Conservation (phyloP, 208 protist genomes). For the Lotmaria passim region DNA sequence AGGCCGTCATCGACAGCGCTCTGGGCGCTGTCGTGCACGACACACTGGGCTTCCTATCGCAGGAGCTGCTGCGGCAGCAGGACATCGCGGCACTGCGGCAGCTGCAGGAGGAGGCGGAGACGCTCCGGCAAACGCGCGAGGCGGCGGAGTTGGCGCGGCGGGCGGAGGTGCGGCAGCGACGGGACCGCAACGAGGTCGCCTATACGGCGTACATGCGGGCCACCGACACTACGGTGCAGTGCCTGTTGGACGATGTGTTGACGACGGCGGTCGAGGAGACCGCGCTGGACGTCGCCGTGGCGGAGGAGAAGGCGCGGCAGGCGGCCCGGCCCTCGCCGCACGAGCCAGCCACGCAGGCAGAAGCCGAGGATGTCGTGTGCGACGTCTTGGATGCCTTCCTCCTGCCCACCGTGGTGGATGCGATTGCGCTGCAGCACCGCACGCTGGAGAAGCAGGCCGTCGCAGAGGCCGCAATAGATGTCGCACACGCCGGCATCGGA, state of each 20-base stretch:
- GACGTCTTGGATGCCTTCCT: slow-evolving; percentile 85
- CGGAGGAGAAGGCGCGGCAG: slow-evolving; percentile 51
- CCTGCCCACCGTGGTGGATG: slow-evolving; percentile 69
- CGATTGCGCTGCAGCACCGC: slow-evolving; percentile 40
- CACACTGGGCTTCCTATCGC: slow-evolving; percentile 86
- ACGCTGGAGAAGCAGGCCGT: slow-evolving; percentile 59
- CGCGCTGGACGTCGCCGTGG: slow-evolving; percentile 73
- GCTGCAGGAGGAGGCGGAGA: slow-evolving; percentile 70
- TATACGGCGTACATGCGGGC: slow-evolving; percentile 65
- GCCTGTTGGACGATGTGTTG: slow-evolving; percentile 73
- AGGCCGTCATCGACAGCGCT: slow-evolving; percentile 60
- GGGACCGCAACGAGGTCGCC: slow-evolving; percentile 78
- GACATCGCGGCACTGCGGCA: slow-evolving; percentile 62
- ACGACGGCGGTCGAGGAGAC: slow-evolving; percentile 49
- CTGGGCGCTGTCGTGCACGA: slow-evolving; percentile 83
- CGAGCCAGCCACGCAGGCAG: slow-evolving; percentile 26
- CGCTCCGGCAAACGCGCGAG: slow-evolving; percentile 73
- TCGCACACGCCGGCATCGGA: slow-evolving; percentile 11
- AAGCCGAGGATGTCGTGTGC: slow-evolving; percentile 55
- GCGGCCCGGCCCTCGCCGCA: slow-evolving; percentile 35
- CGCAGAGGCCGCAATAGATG: slow-evolving; percentile 50
- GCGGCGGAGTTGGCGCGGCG: slow-evolving; percentile 76
- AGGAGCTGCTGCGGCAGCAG: slow-evolving; percentile 85
- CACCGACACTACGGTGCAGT: slow-evolving; percentile 66
- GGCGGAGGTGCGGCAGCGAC: slow-evolving; percentile 61